Evolutionary conservation across 805 yeast species (phyloP).

Genomic region (Candida maesae): DNA sequence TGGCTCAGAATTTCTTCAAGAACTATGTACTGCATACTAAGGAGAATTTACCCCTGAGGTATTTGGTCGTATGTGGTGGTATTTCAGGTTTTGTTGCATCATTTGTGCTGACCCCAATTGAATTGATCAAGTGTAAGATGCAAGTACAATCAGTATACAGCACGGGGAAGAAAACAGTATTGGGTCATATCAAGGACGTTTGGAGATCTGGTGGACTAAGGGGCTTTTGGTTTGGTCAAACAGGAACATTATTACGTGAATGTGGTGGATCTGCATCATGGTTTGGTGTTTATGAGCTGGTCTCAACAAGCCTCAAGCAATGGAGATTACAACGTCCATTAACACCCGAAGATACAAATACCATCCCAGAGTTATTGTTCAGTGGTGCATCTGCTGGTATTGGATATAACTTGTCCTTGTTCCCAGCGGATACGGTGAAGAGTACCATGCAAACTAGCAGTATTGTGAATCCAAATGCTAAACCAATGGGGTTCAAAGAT

Average conservation of each 20-base stretch:
- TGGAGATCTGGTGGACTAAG: slow-evolving; percentile 49
- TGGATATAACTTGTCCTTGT: slow-evolving; percentile 71
- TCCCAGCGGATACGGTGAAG: slow-evolving; percentile 90
- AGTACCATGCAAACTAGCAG: slow-evolving; percentile 73
- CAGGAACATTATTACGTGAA: slow-evolving; percentile 78
- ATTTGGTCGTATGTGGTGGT: slow-evolving; percentile 68
- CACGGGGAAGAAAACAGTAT: slow-evolving; percentile 30
- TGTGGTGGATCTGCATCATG: slow-evolving; percentile 89
- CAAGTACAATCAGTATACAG: slow-evolving; percentile 56
- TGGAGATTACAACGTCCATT: slow-evolving; percentile 26
- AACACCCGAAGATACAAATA: slow-evolving; percentile 24
- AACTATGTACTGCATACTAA: slow-evolving; percentile 15
- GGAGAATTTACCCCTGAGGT: slow-evolving; percentile 34
- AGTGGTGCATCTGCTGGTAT: slow-evolving; percentile 91
- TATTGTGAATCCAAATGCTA: slow-evolving; percentile 27
- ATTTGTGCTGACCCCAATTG: slow-evolving; percentile 86
- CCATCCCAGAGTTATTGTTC: slow-evolving; percentile 51
- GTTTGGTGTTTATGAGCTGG: slow-evolving; percentile 84
- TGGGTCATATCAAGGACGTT: slow-evolving; percentile 40
- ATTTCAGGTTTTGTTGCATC: slow-evolving; percentile 80
- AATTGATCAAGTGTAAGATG: slow-evolving; percentile 79
- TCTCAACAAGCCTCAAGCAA: slow-evolving; percentile 36
- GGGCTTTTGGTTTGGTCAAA: slow-evolving; percentile 88
- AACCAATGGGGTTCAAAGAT: slow-evolving; percentile 28
- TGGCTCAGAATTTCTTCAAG: slow-evolving; percentile 38